These are phyloP conservation scores for Monilinia polystroma DNA, from an alignment of 2,329 filamentous ascomycete species.

Conservation along the genomic window DNA sequence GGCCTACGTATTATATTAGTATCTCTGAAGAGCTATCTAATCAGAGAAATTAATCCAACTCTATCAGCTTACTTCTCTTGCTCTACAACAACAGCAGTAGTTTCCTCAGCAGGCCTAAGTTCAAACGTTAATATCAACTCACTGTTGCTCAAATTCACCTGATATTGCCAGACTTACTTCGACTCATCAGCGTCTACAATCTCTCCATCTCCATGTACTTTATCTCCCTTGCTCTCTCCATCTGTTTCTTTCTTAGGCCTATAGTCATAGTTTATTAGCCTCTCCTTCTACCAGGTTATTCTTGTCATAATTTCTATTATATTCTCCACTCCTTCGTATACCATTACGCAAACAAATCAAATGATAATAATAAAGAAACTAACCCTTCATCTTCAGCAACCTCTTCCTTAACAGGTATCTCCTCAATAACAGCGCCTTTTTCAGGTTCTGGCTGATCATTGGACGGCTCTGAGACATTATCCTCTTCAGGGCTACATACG, in stretches of 20 bases:
- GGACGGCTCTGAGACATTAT: background rate
- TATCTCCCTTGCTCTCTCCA: background rate
- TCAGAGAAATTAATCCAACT: background rate
- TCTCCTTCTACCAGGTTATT: background rate
- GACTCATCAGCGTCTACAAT: background rate
- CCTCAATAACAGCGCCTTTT: background rate
- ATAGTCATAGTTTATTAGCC: background rate
- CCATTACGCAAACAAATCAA: background rate
- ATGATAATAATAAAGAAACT: background rate
- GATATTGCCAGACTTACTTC: background rate
- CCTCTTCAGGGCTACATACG: background rate
- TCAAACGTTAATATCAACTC: background rate
- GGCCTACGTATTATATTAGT: background rate
- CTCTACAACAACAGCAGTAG: background rate
- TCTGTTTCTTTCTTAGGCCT: constrained; percentile 1
- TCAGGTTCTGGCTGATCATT: background rate
- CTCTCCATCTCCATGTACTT: background rate
- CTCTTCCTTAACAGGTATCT: constrained; percentile 10
- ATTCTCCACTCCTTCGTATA: background rate
- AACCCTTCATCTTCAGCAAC: constrained; percentile 7
- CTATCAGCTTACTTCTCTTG: background rate
- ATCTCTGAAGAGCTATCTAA: background rate
- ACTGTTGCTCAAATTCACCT: background rate
- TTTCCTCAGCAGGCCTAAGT: background rate
- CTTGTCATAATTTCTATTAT: too few relatives aligned